A percentile compares a stretch with the other conserved stretches of the same genome.
These are phyloP conservation scores for Phalaenopsis equestris DNA, from an alignment of 106 monocot species.

Conservation along the genomic window DNA sequence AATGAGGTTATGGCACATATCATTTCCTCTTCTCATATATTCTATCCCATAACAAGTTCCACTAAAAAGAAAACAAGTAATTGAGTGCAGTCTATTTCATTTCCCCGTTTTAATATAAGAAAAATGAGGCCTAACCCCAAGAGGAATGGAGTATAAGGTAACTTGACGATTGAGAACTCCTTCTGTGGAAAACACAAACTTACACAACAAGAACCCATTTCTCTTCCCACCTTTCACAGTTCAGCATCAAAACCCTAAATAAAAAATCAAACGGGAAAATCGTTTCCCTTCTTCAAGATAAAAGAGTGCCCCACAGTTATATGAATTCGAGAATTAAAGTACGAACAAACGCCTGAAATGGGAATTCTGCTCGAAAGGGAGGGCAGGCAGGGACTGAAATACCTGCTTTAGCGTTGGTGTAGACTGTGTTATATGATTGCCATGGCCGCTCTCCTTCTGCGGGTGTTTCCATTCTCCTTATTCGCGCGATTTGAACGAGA, in stretches of 20 bases:
- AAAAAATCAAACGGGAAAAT: background rate
- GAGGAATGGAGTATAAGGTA: background rate
- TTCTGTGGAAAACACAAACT: background rate
- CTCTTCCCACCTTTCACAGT: background rate
- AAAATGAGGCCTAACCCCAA: background rate
- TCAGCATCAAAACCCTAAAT: constrained; percentile 3
- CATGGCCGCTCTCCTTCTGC: constrained; percentile 78
- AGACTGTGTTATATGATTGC: constrained; percentile 87
- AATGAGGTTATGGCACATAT: background rate
- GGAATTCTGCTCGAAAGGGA: background rate
- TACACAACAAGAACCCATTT: background rate
- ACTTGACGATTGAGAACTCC: background rate
- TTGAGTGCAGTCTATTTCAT: background rate
- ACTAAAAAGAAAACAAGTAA: background rate
- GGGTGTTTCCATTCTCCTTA: constrained; percentile 39
- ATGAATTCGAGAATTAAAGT: background rate
- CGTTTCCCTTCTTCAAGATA: background rate
- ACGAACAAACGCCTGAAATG: background rate
- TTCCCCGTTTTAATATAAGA: background rate
- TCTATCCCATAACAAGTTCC: background rate
- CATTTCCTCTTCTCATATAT: background rate
- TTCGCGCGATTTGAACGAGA: background rate
- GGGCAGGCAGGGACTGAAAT: background rate
- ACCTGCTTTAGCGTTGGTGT: constrained; percentile 97
- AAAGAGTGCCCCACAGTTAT: background rate